A percentile compares a stretch with the other conserved stretches of the same genome.
These are phyloP conservation scores for Fusarium annulatum DNA, from an alignment of 2,329 filamentous ascomycete species.

Conservation along the genomic window DNA sequence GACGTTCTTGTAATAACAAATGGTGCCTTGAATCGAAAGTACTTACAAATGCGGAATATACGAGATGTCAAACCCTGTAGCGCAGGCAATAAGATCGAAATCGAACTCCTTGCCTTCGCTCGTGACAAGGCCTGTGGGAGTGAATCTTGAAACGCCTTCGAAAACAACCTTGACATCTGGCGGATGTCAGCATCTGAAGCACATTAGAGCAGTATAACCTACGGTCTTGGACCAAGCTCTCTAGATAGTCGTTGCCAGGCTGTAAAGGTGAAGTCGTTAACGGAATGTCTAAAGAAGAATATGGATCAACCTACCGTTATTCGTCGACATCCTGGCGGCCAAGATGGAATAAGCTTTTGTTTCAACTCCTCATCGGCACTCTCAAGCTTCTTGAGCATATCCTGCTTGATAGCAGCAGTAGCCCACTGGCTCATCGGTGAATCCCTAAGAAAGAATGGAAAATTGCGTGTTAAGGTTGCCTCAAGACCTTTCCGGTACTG, in stretches of 20 bases:
- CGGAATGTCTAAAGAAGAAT: fast-evolving
- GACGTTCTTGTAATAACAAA: fast-evolving
- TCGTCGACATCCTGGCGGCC: background rate
- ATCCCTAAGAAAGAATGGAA: background rate
- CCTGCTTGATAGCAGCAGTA: background rate
- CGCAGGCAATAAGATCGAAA: background rate
- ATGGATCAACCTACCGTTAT: background rate
- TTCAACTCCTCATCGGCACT: background rate
- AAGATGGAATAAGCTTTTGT: background rate
- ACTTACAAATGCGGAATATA: background rate
- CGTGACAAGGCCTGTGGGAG: background rate
- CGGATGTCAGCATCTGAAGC: background rate
- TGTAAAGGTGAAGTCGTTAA: fast-evolving
- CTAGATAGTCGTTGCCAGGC: background rate
- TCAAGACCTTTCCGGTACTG: background rate
- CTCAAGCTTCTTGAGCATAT: background rate
- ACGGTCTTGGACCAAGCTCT: background rate
- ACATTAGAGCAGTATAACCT: background rate
- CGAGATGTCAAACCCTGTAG: background rate
- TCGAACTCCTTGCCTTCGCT: background rate
- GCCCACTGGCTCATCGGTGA: background rate
- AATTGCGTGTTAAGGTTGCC: background rate
- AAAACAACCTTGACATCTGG: background rate
- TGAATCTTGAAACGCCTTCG: background rate
- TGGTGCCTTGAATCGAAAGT: fast-evolving